A percentile compares a stretch with the other conserved stretches of the same genome.
Conservation (phyloP, 2,329 filamentous ascomycete genomes). For the Didymella lethalis region DNA sequence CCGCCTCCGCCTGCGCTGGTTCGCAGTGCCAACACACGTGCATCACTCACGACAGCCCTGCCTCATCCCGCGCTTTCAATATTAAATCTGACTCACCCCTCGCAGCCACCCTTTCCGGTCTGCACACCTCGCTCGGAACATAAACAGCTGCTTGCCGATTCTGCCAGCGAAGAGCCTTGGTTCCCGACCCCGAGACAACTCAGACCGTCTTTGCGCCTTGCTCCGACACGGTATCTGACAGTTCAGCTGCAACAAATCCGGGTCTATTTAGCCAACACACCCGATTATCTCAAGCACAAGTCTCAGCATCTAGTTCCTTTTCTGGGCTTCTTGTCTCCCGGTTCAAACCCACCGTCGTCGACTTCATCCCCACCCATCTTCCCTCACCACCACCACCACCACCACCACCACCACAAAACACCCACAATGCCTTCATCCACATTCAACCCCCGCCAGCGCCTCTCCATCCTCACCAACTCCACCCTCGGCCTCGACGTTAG, state of each 20-base stretch:
- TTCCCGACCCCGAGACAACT: conserved; percentile 44
- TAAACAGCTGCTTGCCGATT: conserved; percentile 36
- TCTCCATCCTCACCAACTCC: conserved; percentile 53
- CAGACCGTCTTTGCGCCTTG: conserved; percentile 35
- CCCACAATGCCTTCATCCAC: conserved; percentile 41
- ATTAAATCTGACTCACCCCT: conserved; percentile 51
- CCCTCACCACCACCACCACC: background rate
- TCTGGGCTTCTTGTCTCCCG: conserved; percentile 1
- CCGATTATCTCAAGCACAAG: conserved; percentile 11
- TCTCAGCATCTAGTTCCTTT: conserved; percentile 1
- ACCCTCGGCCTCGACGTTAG: conserved; percentile 52
- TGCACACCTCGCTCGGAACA: conserved; percentile 35
- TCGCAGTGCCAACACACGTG: conserved; percentile 42
- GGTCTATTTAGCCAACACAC: background rate
- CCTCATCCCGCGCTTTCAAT: conserved; percentile 27
- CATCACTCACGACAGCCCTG: conserved; percentile 37
- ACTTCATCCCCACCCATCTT: background rate
- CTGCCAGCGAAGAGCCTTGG: conserved; percentile 42
- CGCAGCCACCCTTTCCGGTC: conserved; percentile 34
- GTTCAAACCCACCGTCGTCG: background rate
- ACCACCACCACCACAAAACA: conserved; percentile 1
- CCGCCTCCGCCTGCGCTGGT: conserved; percentile 28
- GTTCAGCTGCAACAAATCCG: conserved; percentile 19
- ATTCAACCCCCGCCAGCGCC: conserved; percentile 51
- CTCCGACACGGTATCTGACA: conserved; percentile 25